Percentiles rank a stretch among this genome's conserved stretches.
Evolutionary conservation across 2,329 filamentous ascomycete species (phyloP).

Genomic region (Sclerotinia sclerotiorum): DNA sequence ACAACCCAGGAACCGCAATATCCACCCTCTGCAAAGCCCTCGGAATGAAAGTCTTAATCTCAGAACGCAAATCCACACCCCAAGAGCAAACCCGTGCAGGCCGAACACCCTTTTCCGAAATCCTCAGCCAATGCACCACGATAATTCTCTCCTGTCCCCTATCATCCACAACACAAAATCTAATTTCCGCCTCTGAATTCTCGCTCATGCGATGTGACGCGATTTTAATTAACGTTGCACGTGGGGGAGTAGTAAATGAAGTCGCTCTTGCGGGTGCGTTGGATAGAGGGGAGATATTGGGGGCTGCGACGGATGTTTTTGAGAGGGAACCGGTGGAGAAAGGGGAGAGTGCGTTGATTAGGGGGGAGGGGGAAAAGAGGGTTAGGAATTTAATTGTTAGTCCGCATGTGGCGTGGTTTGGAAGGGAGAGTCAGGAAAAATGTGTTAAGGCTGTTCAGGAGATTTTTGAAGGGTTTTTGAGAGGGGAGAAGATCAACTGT

Average conservation of each 20-base stretch:
- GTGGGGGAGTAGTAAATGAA: slow-evolving; percentile 4
- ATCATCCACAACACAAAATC: neutral
- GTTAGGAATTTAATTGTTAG: slow-evolving; percentile 11
- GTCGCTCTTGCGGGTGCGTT: neutral
- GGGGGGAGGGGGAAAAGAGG: neutral
- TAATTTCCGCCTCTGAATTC: neutral
- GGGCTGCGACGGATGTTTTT: slow-evolving; percentile 15
- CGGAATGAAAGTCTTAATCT: neutral
- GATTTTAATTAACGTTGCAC: neutral
- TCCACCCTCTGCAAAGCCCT: slow-evolving; percentile 3
- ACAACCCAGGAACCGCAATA: neutral
- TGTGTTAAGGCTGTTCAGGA: neutral
- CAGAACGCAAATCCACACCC: neutral
- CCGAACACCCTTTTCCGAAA: neutral
- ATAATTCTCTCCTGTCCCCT: neutral
- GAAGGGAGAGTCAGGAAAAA: slow-evolving; percentile 17
- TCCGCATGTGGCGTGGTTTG: slow-evolving; percentile 15
- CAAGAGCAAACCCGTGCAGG: rapidly evolving
- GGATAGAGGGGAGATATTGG: neutral
- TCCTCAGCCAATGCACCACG: neutral
- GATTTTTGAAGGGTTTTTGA: neutral
- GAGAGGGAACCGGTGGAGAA: neutral
- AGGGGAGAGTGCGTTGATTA: neutral
- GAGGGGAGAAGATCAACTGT: neutral
- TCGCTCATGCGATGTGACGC: neutral